phyloP scores from a whole-genome alignment of 2,329 filamentous ascomycete genomes.

The Peltaster fructicola region DNA sequence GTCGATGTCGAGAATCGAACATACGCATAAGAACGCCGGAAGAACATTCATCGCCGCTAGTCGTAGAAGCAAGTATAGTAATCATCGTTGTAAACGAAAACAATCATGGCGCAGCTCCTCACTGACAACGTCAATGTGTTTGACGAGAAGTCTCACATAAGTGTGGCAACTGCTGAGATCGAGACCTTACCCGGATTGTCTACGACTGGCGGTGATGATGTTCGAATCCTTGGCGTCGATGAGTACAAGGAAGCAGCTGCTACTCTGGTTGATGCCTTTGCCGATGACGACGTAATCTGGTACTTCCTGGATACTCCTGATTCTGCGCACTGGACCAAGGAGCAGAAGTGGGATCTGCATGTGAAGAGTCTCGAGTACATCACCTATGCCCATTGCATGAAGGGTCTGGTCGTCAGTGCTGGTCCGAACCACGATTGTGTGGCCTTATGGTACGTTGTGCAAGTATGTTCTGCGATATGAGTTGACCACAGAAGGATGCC shows the following conservation, averaged over 20 bases:
- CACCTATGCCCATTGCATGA: slow-evolving; percentile 55
- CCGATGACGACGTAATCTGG: slow-evolving; percentile 51
- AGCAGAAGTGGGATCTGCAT: slow-evolving; percentile 60
- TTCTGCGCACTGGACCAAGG: slow-evolving; percentile 41
- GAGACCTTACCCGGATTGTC: no score
- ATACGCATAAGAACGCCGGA: no score
- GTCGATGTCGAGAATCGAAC: no score
- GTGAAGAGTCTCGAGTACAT: slow-evolving; percentile 62
- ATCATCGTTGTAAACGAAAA: no score
- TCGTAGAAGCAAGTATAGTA: no score
- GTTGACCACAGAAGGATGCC: slow-evolving; percentile 41
- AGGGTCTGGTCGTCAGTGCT: slow-evolving; percentile 56
- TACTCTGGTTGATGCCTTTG: slow-evolving; percentile 62
- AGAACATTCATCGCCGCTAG: no score
- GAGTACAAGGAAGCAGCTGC: slow-evolving; percentile 56
- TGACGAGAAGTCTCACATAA: no score
- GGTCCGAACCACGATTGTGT: slow-evolving; percentile 63
- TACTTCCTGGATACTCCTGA: slow-evolving; percentile 62
- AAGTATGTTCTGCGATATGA: neutral
- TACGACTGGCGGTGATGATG: slow-evolving; percentile 29
- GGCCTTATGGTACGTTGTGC: slow-evolving; percentile 50
- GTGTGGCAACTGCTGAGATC: no score
- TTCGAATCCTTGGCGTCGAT: slow-evolving; percentile 45
- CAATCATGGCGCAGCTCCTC: no score
- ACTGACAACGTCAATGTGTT: no score